These are phyloP conservation scores for Nemania abortiva DNA, from an alignment of 2,329 filamentous ascomycete species.

Conservation along the genomic window DNA sequence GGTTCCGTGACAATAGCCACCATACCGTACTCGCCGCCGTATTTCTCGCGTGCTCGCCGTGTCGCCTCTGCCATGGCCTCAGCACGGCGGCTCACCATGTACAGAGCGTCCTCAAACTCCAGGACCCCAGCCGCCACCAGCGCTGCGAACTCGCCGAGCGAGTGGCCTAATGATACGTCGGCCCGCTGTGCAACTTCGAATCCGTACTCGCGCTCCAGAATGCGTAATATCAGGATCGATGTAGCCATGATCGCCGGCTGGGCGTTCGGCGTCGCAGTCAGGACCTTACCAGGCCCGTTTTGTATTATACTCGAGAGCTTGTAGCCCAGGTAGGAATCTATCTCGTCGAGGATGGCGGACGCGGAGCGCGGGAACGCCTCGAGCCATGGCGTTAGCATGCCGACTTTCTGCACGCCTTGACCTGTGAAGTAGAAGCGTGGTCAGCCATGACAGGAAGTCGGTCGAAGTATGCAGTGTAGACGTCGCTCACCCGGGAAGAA, in stretches of 20 bases:
- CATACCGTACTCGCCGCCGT: conserved; percentile 92
- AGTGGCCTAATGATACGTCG: conserved; percentile 89
- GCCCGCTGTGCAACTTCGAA: conserved; percentile 78
- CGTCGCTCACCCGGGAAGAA: conserved; percentile 67
- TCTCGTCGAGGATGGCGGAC: conserved; percentile 82
- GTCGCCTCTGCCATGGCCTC: conserved; percentile 87
- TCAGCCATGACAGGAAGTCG: conserved; percentile 28
- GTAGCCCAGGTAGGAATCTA: conserved; percentile 80
- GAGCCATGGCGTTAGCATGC: conserved; percentile 88
- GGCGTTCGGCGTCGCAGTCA: conserved; percentile 87
- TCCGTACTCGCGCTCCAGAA: conserved; percentile 86
- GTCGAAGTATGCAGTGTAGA: conserved; percentile 9
- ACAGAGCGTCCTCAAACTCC: conserved; percentile 80
- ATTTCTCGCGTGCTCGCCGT: conserved; percentile 70
- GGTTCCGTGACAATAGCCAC: conserved; percentile 91
- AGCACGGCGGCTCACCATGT: conserved; percentile 80
- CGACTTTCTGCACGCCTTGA: conserved; percentile 89
- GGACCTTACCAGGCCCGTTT: conserved; percentile 78
- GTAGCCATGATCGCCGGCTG: conserved; percentile 98
- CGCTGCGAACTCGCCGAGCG: conserved; percentile 91
- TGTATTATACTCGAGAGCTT: conserved; percentile 83
- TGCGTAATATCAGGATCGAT: conserved; percentile 87
- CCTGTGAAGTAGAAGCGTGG: conserved; percentile 61
- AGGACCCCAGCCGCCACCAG: conserved; percentile 87
- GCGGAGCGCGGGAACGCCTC: conserved; percentile 85